These are phyloP conservation scores for Aaosphaeria pasadenensis DNA, from an alignment of 2,329 filamentous ascomycete species.

Conservation along the genomic window DNA sequence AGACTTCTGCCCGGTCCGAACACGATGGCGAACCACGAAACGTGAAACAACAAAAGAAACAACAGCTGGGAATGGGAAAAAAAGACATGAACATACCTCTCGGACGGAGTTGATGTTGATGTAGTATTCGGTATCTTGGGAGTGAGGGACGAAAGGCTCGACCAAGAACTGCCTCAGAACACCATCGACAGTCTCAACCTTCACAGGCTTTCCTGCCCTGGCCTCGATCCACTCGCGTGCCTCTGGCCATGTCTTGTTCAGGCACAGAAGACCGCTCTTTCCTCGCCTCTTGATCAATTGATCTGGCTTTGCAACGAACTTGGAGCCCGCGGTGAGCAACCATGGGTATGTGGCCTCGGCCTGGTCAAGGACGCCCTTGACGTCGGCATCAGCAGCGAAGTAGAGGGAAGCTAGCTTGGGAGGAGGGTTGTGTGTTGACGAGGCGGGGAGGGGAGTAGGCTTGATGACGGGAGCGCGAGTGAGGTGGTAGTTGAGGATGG, in stretches of 20 bases:
- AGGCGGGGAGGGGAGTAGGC: constrained; percentile 83
- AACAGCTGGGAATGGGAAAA: constrained; percentile 9
- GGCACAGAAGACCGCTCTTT: constrained; percentile 92
- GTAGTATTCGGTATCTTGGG: constrained; percentile 96
- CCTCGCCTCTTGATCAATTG: constrained; percentile 99
- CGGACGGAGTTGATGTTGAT: constrained; percentile 99
- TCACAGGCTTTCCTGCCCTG: constrained; percentile 85
- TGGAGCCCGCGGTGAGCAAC: constrained; percentile 77
- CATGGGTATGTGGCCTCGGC: constrained; percentile 96
- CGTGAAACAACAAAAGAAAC: constrained; percentile 2
- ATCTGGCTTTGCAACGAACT: constrained; percentile 98
- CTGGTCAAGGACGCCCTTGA: constrained; percentile 84
- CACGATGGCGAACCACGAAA: background rate
- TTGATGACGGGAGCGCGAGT: constrained; percentile 97
- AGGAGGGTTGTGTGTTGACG: constrained; percentile 87
- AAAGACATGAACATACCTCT: constrained; percentile 70
- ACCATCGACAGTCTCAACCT: constrained; percentile 89
- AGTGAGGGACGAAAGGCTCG: constrained; percentile 97
- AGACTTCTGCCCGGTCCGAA: background rate
- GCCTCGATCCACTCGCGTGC: constrained; percentile 91
- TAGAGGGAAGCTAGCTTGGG: constrained; percentile 86
- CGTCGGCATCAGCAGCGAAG: constrained; percentile 84
- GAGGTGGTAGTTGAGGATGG: constrained; percentile 99
- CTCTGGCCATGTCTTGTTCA: constrained; percentile 97
- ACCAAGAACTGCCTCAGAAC: constrained; percentile 93